phyloP scores from a whole-genome alignment of 1,284 basidiomycete species.

The Trametes versicolor region DNA sequence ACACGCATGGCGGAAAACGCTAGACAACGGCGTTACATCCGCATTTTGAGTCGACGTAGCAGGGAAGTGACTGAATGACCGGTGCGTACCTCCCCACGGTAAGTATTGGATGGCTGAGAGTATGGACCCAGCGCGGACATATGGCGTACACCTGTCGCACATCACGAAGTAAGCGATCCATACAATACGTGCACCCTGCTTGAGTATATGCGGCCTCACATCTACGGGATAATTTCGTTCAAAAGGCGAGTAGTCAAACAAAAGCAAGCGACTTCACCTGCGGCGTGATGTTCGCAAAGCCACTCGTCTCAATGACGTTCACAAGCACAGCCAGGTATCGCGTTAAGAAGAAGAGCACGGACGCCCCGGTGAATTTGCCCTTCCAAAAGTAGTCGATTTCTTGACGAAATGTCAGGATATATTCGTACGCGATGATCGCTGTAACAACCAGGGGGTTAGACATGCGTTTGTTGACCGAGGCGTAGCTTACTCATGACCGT shows the following conservation, averaged over 20 bases:
- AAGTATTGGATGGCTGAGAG: neutral
- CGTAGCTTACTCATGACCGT: neutral
- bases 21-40: neutral
- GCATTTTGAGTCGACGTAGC: neutral
- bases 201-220: neutral
- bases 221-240: neutral
- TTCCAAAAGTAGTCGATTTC: slow-evolving; percentile 3
- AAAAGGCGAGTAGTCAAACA: neutral
- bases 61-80: neutral
- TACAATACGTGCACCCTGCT: neutral
- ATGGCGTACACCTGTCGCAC: neutral
- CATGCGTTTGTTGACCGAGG: neutral
- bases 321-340: neutral
- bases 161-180: neutral
- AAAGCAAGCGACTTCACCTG: neutral
- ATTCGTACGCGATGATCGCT: slow-evolving; percentile 1
- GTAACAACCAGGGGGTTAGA: neutral
- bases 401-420: neutral
- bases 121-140: neutral
- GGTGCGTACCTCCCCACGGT: neutral
- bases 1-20: neutral
- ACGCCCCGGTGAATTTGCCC: neutral
- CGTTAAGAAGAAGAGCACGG: neutral
- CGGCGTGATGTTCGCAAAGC: neutral
- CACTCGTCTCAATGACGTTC: neutral